These are phyloP conservation scores for Microdochium trichocladiopsis DNA, from an alignment of 2,329 filamentous ascomycete species.

Conservation along the genomic window DNA sequence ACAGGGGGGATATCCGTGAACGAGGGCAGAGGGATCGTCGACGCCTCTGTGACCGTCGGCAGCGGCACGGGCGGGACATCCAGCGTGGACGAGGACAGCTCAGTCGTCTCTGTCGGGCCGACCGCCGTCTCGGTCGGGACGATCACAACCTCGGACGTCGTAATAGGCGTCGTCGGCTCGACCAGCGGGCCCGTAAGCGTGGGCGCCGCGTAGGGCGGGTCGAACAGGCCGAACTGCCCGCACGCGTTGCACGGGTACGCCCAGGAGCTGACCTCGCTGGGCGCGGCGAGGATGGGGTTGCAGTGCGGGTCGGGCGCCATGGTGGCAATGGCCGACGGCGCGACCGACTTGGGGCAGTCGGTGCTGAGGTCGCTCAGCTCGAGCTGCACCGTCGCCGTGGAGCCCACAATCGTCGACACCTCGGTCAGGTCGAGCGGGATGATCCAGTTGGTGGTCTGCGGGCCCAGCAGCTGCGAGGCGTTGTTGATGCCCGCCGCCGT, in stretches of 20 bases:
- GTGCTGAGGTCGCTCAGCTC: constrained; percentile 24
- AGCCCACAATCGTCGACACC: constrained; percentile 25
- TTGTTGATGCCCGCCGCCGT: constrained; percentile 25
- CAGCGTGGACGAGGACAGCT: too few species aligned
- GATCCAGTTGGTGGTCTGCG: constrained; percentile 19
- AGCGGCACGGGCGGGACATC: not conserved
- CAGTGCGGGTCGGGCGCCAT: constrained; percentile 18
- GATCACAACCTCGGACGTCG: too few species aligned
- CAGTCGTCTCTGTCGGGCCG: too few species aligned
- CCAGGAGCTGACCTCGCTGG: constrained; percentile 20
- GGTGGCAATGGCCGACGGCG: constrained; percentile 18
- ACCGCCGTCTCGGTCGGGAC: too few species aligned
- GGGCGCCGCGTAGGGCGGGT: constrained; percentile 30
- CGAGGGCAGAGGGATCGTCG: not conserved
- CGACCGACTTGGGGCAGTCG: constrained; percentile 21
- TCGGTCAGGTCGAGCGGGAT: constrained; percentile 22
- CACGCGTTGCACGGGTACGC: constrained; percentile 26
- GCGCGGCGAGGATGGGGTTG: constrained; percentile 24
- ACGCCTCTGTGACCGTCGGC: constrained; percentile 8
- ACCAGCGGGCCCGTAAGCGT: constrained; percentile 19
- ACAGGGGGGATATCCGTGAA: not conserved
- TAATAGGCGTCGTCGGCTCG: too few species aligned
- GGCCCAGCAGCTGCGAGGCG: constrained; percentile 16
- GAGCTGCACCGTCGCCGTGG: constrained; percentile 13
- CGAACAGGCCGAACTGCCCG: constrained; percentile 27